Conservation (phyloP, 208 protist species). For the Tetramitus jugosus region DNA sequence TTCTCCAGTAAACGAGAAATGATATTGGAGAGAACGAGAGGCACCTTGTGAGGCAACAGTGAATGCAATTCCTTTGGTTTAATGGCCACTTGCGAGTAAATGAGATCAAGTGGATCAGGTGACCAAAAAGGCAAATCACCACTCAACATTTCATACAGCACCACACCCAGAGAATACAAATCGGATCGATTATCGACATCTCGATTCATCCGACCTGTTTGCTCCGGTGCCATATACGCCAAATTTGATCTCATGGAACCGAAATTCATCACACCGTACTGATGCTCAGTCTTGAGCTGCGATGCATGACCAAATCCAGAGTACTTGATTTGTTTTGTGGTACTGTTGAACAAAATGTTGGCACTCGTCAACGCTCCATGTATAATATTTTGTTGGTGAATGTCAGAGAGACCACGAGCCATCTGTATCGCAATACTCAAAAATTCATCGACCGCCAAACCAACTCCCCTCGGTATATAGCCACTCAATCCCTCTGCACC, state of each 20-base stretch:
- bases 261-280: not conserved
- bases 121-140: not conserved
- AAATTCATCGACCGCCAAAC: not conserved
- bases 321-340: not conserved
- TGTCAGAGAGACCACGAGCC: not conserved
- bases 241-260: not conserved
- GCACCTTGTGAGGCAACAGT: not conserved
- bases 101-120: not conserved
- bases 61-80: not conserved
- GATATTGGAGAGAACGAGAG: not conserved
- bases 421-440: not conserved
- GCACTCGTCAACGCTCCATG: not conserved
- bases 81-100: not conserved
- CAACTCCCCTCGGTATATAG: not conserved
- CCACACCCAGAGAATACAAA: not conserved
- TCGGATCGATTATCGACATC: not conserved
- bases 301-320: not conserved
- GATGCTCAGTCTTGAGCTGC: too few species aligned
- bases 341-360: not conserved
- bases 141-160: not conserved
- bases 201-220: not conserved
- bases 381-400: not conserved
- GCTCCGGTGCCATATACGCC: not conserved
- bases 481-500: not conserved
- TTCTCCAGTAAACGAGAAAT: not conserved